These are phyloP conservation scores for Amanita exitialis DNA, from an alignment of 768 basidiomycete species.

Conservation along the genomic window DNA sequence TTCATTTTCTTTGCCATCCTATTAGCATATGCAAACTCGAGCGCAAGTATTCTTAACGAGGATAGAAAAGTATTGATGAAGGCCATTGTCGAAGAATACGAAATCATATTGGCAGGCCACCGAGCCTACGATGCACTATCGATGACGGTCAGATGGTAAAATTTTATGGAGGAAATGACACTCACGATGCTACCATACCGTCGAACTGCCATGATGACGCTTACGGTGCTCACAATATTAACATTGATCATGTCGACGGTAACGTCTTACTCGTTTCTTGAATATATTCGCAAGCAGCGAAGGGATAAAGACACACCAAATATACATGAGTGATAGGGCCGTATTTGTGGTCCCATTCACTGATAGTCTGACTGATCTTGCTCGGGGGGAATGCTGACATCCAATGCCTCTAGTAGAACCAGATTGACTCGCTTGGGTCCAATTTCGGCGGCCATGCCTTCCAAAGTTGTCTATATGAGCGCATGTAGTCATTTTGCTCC, in stretches of 20 bases:
- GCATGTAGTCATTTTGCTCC: not conserved
- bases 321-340: conserved; percentile 23
- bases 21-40: conserved; percentile 13
- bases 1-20: conserved; percentile 17
- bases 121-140: conserved; percentile 21
- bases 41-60: conserved; percentile 18
- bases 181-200: conserved; percentile 20
- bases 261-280: conserved; percentile 10
- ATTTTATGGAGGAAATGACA: not conserved
- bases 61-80: conserved; percentile 21
- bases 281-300: conserved; percentile 9
- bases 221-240: conserved; percentile 18
- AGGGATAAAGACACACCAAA: conserved; percentile 18
- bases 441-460: conserved; percentile 12
- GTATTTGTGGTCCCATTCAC: conserved; percentile 15
- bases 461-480: conserved; percentile 8
- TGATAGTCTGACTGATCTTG: conserved; percentile 12
- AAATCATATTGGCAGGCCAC: conserved; percentile 22
- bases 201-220: conserved; percentile 17
- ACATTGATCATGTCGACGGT: conserved; percentile 18
- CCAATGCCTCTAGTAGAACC: conserved; percentile 14
- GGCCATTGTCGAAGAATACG: conserved; percentile 19
- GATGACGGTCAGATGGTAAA: not conserved
- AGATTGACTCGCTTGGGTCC: conserved; percentile 15
- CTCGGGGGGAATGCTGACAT: conserved; percentile 14